Percentiles rank a stretch among this genome's conserved stretches.
phyloP scores from a whole-genome alignment of 208 protist species.

The Acanthamoeba castellanii region DNA sequence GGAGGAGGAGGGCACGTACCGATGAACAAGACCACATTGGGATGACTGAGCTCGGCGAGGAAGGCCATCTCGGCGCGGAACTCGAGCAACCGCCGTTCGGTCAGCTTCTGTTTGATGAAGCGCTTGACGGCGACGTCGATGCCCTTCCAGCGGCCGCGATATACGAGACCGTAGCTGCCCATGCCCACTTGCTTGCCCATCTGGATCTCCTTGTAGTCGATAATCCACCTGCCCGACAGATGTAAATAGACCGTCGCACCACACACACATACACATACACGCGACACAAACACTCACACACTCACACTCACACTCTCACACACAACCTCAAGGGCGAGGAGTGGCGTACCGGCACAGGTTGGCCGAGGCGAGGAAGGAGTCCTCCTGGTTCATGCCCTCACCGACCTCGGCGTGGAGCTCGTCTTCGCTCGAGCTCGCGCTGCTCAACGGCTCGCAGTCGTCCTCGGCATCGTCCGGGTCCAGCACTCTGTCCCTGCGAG shows the following conservation, averaged over 20 bases:
- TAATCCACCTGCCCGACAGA: neutral
- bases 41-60: conserved; percentile 52
- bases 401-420: too few species aligned
- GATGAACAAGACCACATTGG: conserved; percentile 68
- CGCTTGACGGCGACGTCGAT: conserved; percentile 72
- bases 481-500: too few species aligned
- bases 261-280: too few species aligned
- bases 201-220: conserved; percentile 70
- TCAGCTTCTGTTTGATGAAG: conserved; percentile 72
- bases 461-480: too few species aligned
- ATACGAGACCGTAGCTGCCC: conserved; percentile 50
- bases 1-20: neutral
- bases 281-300: too few species aligned
- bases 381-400: neutral
- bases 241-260: too few species aligned
- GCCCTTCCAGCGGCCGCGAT: conserved; percentile 52
- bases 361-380: neutral
- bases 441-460: too few species aligned
- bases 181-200: conserved; percentile 57
- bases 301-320: too few species aligned
- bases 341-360: neutral
- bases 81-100: conserved; percentile 37
- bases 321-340: too few species aligned
- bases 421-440: too few species aligned
- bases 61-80: conserved; percentile 70